Evolutionary conservation across 257 asterid genomes (phyloP), one percentile per base, ranked within the genome.

Genomic region (Eucommia ulmoides): DNA sequence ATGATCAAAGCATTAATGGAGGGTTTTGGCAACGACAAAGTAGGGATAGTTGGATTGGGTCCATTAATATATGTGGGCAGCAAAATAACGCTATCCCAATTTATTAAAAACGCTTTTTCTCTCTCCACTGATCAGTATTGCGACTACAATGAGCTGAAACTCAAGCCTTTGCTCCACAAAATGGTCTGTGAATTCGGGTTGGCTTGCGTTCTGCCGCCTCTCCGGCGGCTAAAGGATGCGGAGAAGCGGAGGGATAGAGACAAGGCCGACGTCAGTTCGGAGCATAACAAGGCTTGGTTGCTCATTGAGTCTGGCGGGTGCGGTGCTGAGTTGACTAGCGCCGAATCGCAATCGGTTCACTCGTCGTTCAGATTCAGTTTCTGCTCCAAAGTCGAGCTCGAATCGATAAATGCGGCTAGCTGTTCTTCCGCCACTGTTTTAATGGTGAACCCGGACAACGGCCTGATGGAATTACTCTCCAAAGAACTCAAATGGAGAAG

Each of bases 311-410:
- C 93, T 12, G 94, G 94, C 19, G 94, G 89, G n/a, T 70, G 80
- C 51, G 93, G 78, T 19, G 73, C 76, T 7, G 93, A 79, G 52
- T 19, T 65, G 58, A 53, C 49, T 21, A 54, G 56, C 46, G 70
- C 70, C 23, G 97, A 88, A 55, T 81, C 93, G 0, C 84, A 80
- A 49, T 68, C 94, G 1, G 91, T 87, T 24, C 97, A 88, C 56
- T 88, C 97, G 20, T 88, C 97, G 41, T 88, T 88, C 52, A 77
- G 97, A 80, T 77, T 88, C 72, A 88, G 94, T 61, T 49, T 88
- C 52, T 88, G 97, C 50, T 76, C 94, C 17, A 88, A 88, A 59
- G 82, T 88, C 48, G 97, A 88, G 80, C 80, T 88, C 50, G 94
- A 88, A 23, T 73, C 97, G 0, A 77, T 87, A 84, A 54, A 69